A percentile compares a stretch with the other conserved stretches of the same genome.
These are phyloP conservation scores for Pseudotsuga menziesii DNA, from an alignment of 75 land plant species.

Conservation along the genomic window DNA sequence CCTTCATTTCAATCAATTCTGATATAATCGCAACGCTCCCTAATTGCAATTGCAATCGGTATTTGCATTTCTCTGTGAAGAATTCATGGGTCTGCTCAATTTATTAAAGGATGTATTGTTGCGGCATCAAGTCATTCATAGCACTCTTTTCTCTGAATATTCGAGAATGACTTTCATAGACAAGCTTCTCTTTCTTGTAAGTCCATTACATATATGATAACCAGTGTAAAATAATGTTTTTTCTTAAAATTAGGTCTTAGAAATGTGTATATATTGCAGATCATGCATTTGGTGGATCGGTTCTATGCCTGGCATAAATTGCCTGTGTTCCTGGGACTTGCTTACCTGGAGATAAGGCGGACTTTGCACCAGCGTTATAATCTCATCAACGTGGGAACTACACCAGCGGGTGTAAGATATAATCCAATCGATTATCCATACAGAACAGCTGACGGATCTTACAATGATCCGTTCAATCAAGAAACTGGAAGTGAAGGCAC, in stretches of 20 bases:
- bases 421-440: slow-evolving; percentile 14
- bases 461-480: slow-evolving; percentile 30
- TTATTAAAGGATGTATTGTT: no score
- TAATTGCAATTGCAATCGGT: no score
- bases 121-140: no score
- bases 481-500: slow-evolving; percentile 28
- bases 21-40: no score
- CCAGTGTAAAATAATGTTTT: no score
- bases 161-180: not conserved
- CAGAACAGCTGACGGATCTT: slow-evolving; percentile 44
- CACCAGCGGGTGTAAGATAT: slow-evolving; percentile 1
- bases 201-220: no score
- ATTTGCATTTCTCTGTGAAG: no score
- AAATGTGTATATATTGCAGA: slow-evolving; percentile 13
- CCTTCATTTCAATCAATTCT: no score
- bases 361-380: slow-evolving; percentile 55
- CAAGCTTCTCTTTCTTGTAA: not conserved
- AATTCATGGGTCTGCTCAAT: no score
- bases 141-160: not conserved
- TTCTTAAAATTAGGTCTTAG: no score
- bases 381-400: slow-evolving; percentile 39
- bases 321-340: slow-evolving; percentile 51
- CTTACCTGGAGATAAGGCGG: slow-evolving; percentile 49
- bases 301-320: slow-evolving; percentile 43
- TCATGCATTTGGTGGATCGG: slow-evolving; percentile 46